Conservation (phyloP, 2,329 filamentous ascomycete genomes). For the Neophaeococcomyces aloes region DNA sequence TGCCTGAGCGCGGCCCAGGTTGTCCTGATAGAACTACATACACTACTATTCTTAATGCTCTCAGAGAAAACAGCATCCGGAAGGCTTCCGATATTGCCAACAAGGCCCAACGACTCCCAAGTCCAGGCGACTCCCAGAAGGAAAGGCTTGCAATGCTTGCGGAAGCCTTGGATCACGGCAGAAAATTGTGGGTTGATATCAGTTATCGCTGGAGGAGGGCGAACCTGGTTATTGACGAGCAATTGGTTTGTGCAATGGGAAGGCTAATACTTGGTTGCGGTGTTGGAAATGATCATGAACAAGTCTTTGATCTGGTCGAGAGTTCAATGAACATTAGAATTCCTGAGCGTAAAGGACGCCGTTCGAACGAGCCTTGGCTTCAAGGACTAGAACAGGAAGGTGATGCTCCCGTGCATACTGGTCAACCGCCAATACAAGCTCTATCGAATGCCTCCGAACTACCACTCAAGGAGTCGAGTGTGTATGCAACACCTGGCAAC, state of each 20-base stretch:
- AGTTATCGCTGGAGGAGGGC: conserved; percentile 64
- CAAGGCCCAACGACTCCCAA: conserved; percentile 4
- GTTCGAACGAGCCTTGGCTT: not conserved
- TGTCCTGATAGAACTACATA: conserved; percentile 65
- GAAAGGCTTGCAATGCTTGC: conserved; percentile 24
- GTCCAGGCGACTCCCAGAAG: conserved; percentile 11
- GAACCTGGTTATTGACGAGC: conserved; percentile 62
- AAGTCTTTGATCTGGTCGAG: conserved; percentile 64
- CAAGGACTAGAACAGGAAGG: not conserved
- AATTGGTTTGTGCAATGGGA: conserved; percentile 71
- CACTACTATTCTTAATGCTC: conserved; percentile 68
- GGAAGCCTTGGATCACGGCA: conserved; percentile 52
- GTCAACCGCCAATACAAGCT: not conserved
- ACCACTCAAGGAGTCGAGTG: conserved; percentile 7
- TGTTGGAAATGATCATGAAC: conserved; percentile 52
- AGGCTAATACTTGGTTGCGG: conserved; percentile 58
- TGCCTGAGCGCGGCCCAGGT: conserved; percentile 53
- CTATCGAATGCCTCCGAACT: not conserved
- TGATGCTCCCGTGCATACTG: not conserved
- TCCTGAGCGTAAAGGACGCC: conserved; percentile 11
- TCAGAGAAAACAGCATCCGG: conserved; percentile 41
- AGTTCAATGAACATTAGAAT: conserved; percentile 62
- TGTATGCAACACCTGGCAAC: conserved; percentile 40
- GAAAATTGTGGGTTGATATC: conserved; percentile 71
- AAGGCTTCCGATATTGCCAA: conserved; percentile 24